Conservation (phyloP, 2,329 filamentous ascomycete species). For the Alternaria consortialis region DNA sequence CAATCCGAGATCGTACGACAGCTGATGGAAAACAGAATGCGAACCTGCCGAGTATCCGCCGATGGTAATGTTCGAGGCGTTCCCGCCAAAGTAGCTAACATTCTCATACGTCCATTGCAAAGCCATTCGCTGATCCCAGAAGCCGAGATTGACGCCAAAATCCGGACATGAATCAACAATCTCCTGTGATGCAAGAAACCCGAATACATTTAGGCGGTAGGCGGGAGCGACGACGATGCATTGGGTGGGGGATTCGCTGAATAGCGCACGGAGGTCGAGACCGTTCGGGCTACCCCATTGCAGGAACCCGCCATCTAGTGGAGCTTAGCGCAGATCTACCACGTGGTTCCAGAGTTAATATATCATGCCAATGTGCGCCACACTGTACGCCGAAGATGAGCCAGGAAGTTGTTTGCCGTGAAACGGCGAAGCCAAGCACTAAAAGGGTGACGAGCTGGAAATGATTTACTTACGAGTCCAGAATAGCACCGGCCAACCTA, state of each 20-base stretch:
- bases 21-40: conserved; percentile 65
- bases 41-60: conserved; percentile 66
- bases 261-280: conserved; percentile 55
- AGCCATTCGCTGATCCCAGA: conserved; percentile 66
- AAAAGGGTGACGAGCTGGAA: neutral
- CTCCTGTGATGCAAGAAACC: conserved; percentile 63
- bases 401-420: neutral
- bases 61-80: conserved; percentile 62
- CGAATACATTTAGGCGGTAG: conserved; percentile 66
- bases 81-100: conserved; percentile 61
- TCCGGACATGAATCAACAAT: conserved; percentile 50
- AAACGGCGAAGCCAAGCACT: conserved; percentile 7
- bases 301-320: conserved; percentile 64
- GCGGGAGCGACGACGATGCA: conserved; percentile 64
- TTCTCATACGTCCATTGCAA: conserved; percentile 65
- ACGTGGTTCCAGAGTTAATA: conserved; percentile 5
- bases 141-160: conserved; percentile 60
- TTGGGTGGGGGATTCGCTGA: conserved; percentile 57
- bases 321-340: conserved; percentile 8
- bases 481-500: conserved; percentile 67
- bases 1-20: conserved; percentile 64
- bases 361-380: neutral
- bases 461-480: conserved; percentile 60
- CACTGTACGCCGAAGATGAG: neutral
- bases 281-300: conserved; percentile 64